phyloP scores from a whole-genome alignment of 2,329 filamentous ascomycete genomes.

The Emmonsiellopsis sp. region DNA sequence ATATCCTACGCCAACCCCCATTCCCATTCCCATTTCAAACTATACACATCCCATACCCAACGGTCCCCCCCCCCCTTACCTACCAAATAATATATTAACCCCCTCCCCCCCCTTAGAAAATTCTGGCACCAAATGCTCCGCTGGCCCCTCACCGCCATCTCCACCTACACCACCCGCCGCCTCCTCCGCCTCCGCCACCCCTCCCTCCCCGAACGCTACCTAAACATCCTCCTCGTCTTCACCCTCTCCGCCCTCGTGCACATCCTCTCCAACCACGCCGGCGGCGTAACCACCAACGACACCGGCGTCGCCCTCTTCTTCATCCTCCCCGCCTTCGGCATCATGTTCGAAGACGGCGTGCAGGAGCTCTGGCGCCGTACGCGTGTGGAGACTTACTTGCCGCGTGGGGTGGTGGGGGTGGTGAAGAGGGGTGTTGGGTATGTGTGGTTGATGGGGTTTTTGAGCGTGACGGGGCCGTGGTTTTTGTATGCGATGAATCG shows the following conservation, averaged over 20 bases:
- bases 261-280: conserved; percentile 9
- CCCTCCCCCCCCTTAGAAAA: conserved; percentile 11
- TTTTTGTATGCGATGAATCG: not conserved
- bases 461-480: not conserved
- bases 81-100: not conserved
- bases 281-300: conserved; percentile 9
- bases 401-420: not conserved
- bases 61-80: not conserved
- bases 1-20: no score
- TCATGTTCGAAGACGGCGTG: conserved; percentile 22
- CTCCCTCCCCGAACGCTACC: conserved; percentile 18
- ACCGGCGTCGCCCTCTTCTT: conserved; percentile 17
- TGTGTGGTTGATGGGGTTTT: not conserved
- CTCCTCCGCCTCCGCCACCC: conserved; percentile 13
- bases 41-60: not conserved
- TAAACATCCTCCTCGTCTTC: conserved; percentile 21
- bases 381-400: not conserved
- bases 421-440: not conserved
- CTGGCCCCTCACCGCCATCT: conserved; percentile 13
- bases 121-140: conserved; percentile 23
- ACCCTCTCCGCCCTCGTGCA: conserved; percentile 20
- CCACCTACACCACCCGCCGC: conserved; percentile 10
- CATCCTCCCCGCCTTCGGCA: conserved; percentile 13
- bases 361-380: conserved; percentile 13
- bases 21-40: no score